Conservation (phyloP, 169 alveolate genomes). For the Plasmodium ovale region DNA sequence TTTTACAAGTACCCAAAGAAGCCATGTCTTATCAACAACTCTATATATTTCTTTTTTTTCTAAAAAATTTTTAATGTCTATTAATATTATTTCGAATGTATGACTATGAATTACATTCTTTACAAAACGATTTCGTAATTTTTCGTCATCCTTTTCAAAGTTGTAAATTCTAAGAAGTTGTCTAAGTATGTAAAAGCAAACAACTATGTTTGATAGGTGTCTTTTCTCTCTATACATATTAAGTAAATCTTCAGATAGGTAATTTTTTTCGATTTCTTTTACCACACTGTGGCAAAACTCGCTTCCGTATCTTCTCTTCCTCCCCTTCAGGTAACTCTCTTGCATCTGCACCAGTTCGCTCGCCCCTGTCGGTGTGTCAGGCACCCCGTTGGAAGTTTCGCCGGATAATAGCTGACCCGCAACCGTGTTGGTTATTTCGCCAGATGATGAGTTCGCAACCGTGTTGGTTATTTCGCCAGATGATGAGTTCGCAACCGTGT, state of each 20-base stretch:
- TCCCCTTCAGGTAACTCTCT: slow-evolving; percentile 12
- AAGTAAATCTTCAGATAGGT: slow-evolving; percentile 51
- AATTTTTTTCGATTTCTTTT: slow-evolving; percentile 62
- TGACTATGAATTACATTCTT: slow-evolving; percentile 29
- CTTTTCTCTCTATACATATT: slow-evolving; percentile 41
- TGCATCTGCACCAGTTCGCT: background rate
- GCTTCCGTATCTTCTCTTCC: background rate
- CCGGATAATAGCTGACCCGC: background rate
- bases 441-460: background rate
- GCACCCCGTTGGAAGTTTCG: background rate
- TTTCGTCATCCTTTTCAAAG: slow-evolving; percentile 53
- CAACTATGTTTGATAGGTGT: slow-evolving; percentile 69
- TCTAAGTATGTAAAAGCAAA: slow-evolving; percentile 49
- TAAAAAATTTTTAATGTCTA: slow-evolving; percentile 33
- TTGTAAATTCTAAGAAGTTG: slow-evolving; percentile 43
- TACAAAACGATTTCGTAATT: background rate
- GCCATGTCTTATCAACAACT: slow-evolving; percentile 73
- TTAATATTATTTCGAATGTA: slow-evolving; percentile 39
- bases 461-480: background rate
- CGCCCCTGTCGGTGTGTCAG: background rate
- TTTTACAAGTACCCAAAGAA: slow-evolving; percentile 48
- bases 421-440: background rate
- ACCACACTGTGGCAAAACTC: slow-evolving; percentile 39
- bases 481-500: background rate
- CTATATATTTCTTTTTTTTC: slow-evolving; percentile 66